These are phyloP conservation scores for Sporothrix protearum DNA, from an alignment of 2,329 filamentous ascomycete species.

Conservation along the genomic window DNA sequence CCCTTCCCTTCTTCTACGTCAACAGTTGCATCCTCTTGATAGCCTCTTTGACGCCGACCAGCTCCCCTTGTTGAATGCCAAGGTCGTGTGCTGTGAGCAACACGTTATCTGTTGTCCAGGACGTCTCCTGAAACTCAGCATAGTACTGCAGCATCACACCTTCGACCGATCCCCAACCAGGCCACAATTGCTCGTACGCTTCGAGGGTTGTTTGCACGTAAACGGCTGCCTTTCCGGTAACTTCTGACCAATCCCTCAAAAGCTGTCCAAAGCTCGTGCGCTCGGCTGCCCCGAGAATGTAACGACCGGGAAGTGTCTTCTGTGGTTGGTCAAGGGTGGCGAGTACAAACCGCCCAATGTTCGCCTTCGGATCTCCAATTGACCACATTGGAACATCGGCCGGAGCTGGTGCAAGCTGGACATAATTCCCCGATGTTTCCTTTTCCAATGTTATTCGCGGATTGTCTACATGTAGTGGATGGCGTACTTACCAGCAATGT, in stretches of 20 bases:
- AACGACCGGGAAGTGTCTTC: not conserved
- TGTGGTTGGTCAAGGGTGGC: not conserved
- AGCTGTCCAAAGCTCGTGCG: not conserved
- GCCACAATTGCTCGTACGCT: not conserved
- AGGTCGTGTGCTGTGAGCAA: not conserved
- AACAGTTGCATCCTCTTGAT: not conserved
- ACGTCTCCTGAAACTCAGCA: not conserved
- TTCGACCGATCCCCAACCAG: not conserved
- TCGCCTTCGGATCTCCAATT: not conserved
- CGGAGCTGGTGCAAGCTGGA: not conserved
- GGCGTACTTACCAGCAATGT: not conserved
- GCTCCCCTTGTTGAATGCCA: not conserved
- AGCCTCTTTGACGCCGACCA: not conserved
- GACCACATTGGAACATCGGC: not conserved
- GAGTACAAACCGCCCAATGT: not conserved
- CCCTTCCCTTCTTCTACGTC: not conserved
- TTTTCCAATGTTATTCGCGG: not conserved
- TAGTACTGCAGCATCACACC: not conserved
- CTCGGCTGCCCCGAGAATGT: not conserved
- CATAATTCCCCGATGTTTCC: not conserved
- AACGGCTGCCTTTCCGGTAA: not conserved
- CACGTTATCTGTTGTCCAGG: not conserved
- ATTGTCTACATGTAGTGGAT: not conserved
- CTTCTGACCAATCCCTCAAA: not conserved
- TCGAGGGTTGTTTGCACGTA: not conserved